A percentile compares a stretch with the other conserved stretches of the same genome.
These are phyloP conservation scores for Phytophthora brassicae DNA, from an alignment of 352 stramenopile genomes.

Conservation along the genomic window DNA sequence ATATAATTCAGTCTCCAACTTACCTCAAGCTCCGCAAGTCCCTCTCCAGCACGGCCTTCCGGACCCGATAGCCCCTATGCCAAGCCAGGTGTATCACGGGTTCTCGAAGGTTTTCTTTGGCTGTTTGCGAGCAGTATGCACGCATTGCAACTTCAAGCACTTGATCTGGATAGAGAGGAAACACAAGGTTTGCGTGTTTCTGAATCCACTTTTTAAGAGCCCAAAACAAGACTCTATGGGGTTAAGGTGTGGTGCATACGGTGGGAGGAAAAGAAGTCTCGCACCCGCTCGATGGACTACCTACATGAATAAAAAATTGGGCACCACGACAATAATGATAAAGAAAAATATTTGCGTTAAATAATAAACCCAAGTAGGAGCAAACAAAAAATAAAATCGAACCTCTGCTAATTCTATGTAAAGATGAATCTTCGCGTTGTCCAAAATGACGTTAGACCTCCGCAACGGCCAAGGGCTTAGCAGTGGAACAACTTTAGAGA, in stretches of 20 bases:
- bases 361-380: no score
- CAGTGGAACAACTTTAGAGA: neutral
- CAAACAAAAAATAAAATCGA: neutral
- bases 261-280: neutral
- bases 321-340: neutral
- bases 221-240: neutral
- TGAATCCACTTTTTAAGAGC: neutral
- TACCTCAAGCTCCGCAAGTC: no score
- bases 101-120: no score
- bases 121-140: neutral
- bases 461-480: no score
- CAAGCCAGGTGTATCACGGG: no score
- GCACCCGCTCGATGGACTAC: neutral
- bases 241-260: neutral
- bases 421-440: neutral
- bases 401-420: neutral
- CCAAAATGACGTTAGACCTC: no score
- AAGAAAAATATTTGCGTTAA: no score
- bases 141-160: neutral
- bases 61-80: no score
- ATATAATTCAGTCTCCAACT: no score
- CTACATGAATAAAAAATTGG: neutral
- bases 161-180: neutral
- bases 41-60: no score
- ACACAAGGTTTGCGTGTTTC: neutral